Evolutionary conservation across 106 monocot species (phyloP).

Genomic region (Allium cepa): DNA sequence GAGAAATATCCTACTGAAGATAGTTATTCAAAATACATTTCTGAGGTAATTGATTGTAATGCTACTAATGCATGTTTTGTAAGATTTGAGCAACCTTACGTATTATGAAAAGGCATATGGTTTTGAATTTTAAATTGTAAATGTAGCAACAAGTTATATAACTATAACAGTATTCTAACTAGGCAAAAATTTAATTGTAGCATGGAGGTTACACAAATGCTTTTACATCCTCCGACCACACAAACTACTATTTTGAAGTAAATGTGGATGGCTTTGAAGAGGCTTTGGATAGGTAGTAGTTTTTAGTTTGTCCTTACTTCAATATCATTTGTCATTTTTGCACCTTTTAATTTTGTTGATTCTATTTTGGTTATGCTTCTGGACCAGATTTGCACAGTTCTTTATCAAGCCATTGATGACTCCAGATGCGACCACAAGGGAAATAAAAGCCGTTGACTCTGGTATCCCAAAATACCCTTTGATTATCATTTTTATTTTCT

Average conservation of each 20-base stretch:
- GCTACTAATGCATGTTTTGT: too few relatives aligned
- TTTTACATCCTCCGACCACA: conserved; percentile 60
- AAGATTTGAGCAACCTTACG: too few relatives aligned
- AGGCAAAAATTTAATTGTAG: conserved; percentile 1
- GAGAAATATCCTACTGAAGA: conserved; percentile 96
- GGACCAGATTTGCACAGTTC: conserved; percentile 81
- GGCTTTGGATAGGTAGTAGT: conserved; percentile 69
- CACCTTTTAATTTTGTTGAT: conserved; percentile 7
- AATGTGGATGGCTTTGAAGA: conserved; percentile 76
- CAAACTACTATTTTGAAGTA: conserved; percentile 86
- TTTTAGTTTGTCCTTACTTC: too few relatives aligned
- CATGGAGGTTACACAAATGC: conserved; percentile 96
- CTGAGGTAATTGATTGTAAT: conserved; percentile 47
- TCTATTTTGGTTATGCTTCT: conserved; percentile 10
- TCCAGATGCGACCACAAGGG: conserved; percentile 84
- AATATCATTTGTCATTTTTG: background rate
- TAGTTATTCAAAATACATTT: conserved; percentile 85
- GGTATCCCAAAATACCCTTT: conserved; percentile 30
- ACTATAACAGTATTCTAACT: too few relatives aligned
- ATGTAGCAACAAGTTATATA: too few relatives aligned
- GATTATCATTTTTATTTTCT: conserved; percentile 8
- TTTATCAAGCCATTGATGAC: conserved; percentile 93
- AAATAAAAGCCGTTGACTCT: conserved; percentile 99
- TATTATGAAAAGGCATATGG: too few relatives aligned
- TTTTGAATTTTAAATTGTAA: too few relatives aligned